Evolutionary conservation across 2,329 filamentous ascomycete genomes (phyloP), one percentile per base, ranked within the genome.

Genomic region (Spiromastix sp.): DNA sequence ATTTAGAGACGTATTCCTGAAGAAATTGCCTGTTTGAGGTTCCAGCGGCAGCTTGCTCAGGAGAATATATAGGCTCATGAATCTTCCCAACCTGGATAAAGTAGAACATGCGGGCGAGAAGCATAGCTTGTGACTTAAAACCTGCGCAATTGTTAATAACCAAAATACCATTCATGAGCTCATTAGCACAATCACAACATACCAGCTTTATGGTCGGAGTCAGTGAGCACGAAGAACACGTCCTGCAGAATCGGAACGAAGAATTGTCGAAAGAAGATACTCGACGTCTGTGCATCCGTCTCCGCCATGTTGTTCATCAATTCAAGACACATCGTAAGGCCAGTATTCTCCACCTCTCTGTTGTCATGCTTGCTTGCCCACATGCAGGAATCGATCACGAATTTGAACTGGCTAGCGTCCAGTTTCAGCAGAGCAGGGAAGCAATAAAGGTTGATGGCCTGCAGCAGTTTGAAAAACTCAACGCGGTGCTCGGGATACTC

Each of bases 321-420:
- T 64, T 98, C 91, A 47, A 94, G 77, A 60, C 89, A 96, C 91
- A 98, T 98, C 62, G 87, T 91, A 42, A 98, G 76, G 41, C 91
- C 91, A 25, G 91, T 93, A 47, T 84, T 85, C 63, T 98, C 91
- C 19, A 98, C 91, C 55, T 95, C 86, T 41, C 91, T 83, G 64
- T 98, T 98, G 66, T 98, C 91, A 62, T 98, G 91, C 70, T 98
- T 98, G 69, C 89, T 95, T n/a, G 93, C 91, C 93, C 91, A 98
- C 72, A 96, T 86, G 70, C 93, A 98, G 22, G 89, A 93, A 60
- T 98, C 91, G 47, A 98, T 96, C 51, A 98, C 87, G 55, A 96
- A 93, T 66, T 98, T 98, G 77, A 98, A 98, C 56, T 95, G 91
- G 40, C 85, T 79, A 52, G 85, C 89, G 56, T 98, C 89, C 21